Evolutionary conservation across 495 filamentous ascomycete species (phyloP).

Genomic region (Viridothelium virens): DNA sequence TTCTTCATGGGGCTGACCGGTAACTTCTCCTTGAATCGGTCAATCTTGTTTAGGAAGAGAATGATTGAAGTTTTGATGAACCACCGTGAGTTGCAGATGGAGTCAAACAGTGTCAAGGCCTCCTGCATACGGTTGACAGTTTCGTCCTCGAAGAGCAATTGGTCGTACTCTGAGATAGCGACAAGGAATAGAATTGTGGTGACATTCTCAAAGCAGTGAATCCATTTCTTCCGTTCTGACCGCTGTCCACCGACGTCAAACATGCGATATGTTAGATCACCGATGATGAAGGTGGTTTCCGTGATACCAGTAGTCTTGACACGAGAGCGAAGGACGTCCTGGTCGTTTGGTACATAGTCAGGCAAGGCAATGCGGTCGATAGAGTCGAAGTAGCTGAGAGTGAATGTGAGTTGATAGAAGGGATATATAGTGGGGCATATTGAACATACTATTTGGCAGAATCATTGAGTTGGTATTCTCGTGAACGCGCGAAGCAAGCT

Average conservation of each 20-base stretch:
- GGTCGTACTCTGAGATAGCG: slow-evolving; percentile 98
- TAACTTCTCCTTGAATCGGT: slow-evolving; percentile 99
- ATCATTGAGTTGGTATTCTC: slow-evolving; percentile 99
- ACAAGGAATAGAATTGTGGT: slow-evolving; percentile 97
- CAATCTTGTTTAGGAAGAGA: slow-evolving; percentile 99
- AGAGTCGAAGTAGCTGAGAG: slow-evolving; percentile 84
- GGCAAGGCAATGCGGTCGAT: slow-evolving; percentile 83
- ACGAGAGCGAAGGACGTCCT: slow-evolving; percentile 94
- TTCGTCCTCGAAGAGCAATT: slow-evolving; percentile 92
- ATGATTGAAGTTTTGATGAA: slow-evolving; percentile 99
- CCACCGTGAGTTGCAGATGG: slow-evolving; percentile 98
- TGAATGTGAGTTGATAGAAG: neutral
- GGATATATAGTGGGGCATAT: slow-evolving; percentile 27
- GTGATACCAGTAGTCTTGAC: slow-evolving; percentile 99
- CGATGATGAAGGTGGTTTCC: slow-evolving; percentile 91
- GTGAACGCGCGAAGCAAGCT: slow-evolving; percentile 76
- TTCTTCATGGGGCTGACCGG: slow-evolving; percentile 99
- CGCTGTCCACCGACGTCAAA: slow-evolving; percentile 97
- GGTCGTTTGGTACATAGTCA: slow-evolving; percentile 94
- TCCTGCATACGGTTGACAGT: slow-evolving; percentile 99
- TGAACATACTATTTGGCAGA: slow-evolving; percentile 91
- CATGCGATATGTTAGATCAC: slow-evolving; percentile 94
- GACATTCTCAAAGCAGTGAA: slow-evolving; percentile 99
- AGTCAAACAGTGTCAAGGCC: slow-evolving; percentile 94
- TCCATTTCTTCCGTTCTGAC: slow-evolving; percentile 99